Conservation (phyloP, 2,329 filamentous ascomycete species). For the Hymenoscyphus fructigenus region DNA sequence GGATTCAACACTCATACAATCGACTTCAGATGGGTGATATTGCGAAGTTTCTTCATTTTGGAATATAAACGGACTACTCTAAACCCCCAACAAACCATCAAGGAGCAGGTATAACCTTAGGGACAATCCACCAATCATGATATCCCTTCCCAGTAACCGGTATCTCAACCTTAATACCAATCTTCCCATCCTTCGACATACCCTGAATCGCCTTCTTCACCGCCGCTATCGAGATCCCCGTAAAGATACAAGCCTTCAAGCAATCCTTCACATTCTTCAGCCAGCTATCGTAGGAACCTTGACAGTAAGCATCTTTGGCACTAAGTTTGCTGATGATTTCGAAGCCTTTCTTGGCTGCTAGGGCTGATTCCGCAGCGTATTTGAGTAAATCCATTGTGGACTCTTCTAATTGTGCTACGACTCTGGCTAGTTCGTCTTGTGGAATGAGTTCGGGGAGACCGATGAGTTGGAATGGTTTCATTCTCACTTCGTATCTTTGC, state of each 20-base stretch:
- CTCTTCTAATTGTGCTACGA: slow-evolving; percentile 44
- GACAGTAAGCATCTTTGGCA: slow-evolving; percentile 53
- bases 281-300: slow-evolving; percentile 63
- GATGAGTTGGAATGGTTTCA: slow-evolving; percentile 67
- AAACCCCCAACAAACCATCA: background rate
- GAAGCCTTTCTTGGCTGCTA: slow-evolving; percentile 50
- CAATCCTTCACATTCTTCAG: slow-evolving; percentile 56
- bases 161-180: slow-evolving; percentile 49
- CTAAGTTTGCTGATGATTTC: slow-evolving; percentile 55
- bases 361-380: slow-evolving; percentile 36
- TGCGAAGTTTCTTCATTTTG: too few species aligned
- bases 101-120: slow-evolving; percentile 37
- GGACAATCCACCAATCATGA: slow-evolving; percentile 66
- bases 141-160: slow-evolving; percentile 54
- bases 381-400: slow-evolving; percentile 35
- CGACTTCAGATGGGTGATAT: too few species aligned
- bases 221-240: slow-evolving; percentile 61
- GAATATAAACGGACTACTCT: too few species aligned
- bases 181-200: slow-evolving; percentile 29
- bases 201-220: slow-evolving; percentile 56
- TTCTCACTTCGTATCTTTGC: slow-evolving; percentile 65
- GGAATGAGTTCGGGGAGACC: slow-evolving; percentile 57
- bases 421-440: slow-evolving; percentile 50
- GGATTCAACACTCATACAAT: too few species aligned
- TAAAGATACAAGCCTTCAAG: slow-evolving; percentile 69